These are phyloP conservation scores for Colletotrichum eleusines DNA, from an alignment of 2,329 filamentous ascomycete genomes.

Conservation along the genomic window DNA sequence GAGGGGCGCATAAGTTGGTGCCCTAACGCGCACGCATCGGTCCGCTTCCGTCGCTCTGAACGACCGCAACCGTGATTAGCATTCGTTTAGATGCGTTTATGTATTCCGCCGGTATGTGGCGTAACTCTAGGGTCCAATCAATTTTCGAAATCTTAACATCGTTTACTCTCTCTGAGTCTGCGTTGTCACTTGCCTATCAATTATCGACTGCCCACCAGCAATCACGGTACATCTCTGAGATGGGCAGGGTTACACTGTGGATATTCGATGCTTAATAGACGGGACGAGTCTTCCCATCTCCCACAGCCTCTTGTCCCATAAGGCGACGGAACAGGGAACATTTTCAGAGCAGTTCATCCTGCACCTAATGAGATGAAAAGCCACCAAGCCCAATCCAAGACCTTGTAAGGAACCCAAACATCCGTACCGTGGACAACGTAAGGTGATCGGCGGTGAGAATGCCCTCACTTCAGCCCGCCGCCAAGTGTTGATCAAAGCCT, in stretches of 20 bases:
- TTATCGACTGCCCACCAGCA: no score
- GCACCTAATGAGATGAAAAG: neutral
- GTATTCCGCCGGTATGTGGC: neutral
- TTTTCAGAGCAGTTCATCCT: neutral
- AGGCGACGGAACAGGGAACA: neutral
- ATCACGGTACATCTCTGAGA: no score
- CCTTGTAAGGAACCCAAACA: no score
- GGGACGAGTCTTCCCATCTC: neutral
- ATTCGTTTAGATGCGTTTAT: neutral
- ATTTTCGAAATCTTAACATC: neutral
- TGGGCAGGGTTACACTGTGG: neutral
- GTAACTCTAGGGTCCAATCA: neutral
- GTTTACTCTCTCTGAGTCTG: neutral
- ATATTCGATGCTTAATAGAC: neutral
- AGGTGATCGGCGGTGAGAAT: no score
- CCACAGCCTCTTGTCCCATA: neutral
- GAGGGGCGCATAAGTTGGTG: no score
- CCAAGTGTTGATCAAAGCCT: no score
- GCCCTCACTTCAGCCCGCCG: no score
- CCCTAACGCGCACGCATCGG: neutral
- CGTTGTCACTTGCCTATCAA: neutral
- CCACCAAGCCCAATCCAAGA: no score
- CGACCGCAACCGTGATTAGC: neutral
- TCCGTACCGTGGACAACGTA: no score
- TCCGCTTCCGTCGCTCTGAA: slow-evolving; percentile 9